Conservation (phyloP, 257 asterid species). For the Haberlea rhodopensis region DNA sequence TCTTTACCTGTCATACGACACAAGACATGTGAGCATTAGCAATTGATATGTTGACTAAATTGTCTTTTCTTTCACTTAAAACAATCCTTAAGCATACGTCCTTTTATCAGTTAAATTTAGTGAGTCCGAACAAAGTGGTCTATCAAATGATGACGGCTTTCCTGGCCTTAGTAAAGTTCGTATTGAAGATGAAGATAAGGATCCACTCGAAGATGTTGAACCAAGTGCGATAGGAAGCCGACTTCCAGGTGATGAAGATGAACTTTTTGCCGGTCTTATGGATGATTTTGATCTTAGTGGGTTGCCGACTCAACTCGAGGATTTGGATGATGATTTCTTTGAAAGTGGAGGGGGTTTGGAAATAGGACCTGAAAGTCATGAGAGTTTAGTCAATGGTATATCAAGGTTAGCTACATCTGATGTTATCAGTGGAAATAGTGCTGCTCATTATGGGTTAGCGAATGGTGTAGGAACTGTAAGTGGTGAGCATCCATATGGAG, state of each 20-base stretch:
- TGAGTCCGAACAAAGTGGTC: conserved; percentile 39
- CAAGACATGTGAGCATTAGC: conserved; percentile 50
- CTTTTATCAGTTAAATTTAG: conserved; percentile 52
- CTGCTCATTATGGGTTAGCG: conserved; percentile 48
- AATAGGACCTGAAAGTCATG: conserved; percentile 63
- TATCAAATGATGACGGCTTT: conserved; percentile 51
- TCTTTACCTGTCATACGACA: conserved; percentile 72
- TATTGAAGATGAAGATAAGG: conserved; percentile 41
- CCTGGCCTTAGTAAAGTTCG: conserved; percentile 43
- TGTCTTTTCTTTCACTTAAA: conserved; percentile 1
- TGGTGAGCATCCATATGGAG: conserved; percentile 73
- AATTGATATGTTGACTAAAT: not conserved
- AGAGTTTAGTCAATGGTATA: conserved; percentile 48
- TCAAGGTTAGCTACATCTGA: conserved; percentile 59
- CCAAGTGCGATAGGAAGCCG: conserved; percentile 42
- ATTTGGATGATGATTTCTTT: conserved; percentile 90
- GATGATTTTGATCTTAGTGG: conserved; percentile 88
- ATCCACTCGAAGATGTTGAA: conserved; percentile 52
- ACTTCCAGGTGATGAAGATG: conserved; percentile 94
- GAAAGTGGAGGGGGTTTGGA: conserved; percentile 96
- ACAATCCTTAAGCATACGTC: conserved; percentile 23
- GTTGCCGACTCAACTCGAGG: conserved; percentile 89
- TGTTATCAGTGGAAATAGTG: conserved; percentile 51
- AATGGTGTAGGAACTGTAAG: conserved; percentile 58
- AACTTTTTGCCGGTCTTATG: conserved; percentile 82